Conservation (phyloP, 495 filamentous ascomycete species). For the Sabuloglossum arenarium region DNA sequence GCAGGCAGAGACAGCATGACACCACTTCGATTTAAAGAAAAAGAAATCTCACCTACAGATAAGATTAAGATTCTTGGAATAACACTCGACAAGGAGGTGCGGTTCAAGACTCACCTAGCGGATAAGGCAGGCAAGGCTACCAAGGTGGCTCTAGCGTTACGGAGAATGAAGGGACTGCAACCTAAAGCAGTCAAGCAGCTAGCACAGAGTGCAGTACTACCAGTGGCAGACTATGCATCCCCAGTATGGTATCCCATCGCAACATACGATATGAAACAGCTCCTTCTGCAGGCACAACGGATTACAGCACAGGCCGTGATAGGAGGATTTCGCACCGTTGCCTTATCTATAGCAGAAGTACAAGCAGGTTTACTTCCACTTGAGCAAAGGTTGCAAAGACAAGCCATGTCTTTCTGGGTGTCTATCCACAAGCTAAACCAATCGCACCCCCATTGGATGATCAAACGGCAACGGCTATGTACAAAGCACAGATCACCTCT, state of each 20-base stretch:
- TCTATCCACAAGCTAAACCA: constrained; percentile 5
- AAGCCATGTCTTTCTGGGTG: constrained; percentile 7
- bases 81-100: constrained; percentile 8
- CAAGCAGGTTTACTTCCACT: constrained; percentile 5
- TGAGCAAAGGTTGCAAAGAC: constrained; percentile 7
- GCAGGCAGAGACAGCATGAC: not conserved
- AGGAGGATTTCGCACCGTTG: constrained; percentile 6
- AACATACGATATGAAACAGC: constrained; percentile 1
- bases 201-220: constrained; percentile 5
- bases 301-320: not conserved
- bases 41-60: constrained; percentile 4
- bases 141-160: too few relatives aligned
- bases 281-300: constrained; percentile 4
- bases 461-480: not conserved
- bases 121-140: constrained; percentile 7
- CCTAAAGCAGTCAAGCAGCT: too few relatives aligned
- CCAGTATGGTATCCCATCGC: constrained; percentile 7
- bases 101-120: constrained; percentile 7
- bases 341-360: constrained; percentile 4
- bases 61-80: constrained; percentile 10
- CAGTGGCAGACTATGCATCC: constrained; percentile 5
- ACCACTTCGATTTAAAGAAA: constrained; percentile 5
- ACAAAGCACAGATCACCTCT: constrained; percentile 2
- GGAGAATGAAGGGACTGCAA: too few relatives aligned
- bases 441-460: constrained; percentile 3